Percentiles rank a stretch among this genome's conserved stretches.
phyloP scores from a whole-genome alignment of 768 basidiomycete species.

The Mycena haematopus region DNA sequence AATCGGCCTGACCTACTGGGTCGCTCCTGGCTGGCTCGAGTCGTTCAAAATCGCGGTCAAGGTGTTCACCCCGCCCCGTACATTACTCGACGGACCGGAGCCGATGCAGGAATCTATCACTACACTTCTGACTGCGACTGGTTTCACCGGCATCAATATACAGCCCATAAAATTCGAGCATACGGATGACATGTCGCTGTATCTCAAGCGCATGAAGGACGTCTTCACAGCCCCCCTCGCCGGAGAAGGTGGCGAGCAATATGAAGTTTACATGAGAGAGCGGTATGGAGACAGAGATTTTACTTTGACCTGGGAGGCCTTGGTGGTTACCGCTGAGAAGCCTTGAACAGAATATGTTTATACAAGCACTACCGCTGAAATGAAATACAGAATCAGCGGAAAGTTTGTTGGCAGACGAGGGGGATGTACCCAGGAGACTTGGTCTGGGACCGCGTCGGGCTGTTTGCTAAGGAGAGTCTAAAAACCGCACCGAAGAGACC shows the following conservation, averaged over 20 bases:
- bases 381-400: not conserved
- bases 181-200: not conserved
- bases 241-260: constrained; percentile 4
- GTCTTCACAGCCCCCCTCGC: not conserved
- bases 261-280: constrained; percentile 14
- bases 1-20: constrained; percentile 15
- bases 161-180: constrained; percentile 3
- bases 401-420: not conserved
- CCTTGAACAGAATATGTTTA: constrained; percentile 26
- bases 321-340: constrained; percentile 9
- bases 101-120: not conserved
- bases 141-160: constrained; percentile 13
- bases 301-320: constrained; percentile 12
- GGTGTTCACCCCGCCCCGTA: constrained; percentile 7
- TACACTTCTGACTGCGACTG: not conserved
- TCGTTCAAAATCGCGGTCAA: not conserved
- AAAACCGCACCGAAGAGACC: constrained; percentile 35
- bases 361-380: constrained; percentile 17
- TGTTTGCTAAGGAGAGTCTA: constrained; percentile 36
- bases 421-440: constrained; percentile 15
- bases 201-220: not conserved
- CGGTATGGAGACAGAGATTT: constrained; percentile 17
- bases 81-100: not conserved
- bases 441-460: constrained; percentile 37
- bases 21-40: constrained; percentile 17